Conservation (phyloP, 306 rosid species). For the Casuarina cunninghamiana region DNA sequence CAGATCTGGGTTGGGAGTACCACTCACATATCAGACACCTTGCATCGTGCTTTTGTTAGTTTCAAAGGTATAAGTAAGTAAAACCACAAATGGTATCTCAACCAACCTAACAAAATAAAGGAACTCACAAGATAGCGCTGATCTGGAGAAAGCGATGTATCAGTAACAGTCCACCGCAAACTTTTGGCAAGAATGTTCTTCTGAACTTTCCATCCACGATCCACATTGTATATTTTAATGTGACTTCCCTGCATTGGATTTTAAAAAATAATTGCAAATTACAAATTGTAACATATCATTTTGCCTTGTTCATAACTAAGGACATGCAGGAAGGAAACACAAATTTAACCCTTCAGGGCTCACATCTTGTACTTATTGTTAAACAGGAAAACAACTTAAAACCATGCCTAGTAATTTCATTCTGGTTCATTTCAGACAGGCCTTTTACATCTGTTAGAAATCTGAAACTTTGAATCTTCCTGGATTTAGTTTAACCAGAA, state of each 20-base stretch:
- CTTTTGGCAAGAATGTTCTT: conserved; percentile 79
- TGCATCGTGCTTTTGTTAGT: not conserved
- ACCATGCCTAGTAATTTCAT: not conserved
- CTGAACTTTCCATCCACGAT: conserved; percentile 73
- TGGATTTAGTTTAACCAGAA: not conserved
- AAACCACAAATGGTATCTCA: not conserved
- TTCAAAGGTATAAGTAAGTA: not conserved
- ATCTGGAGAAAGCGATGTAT: conserved; percentile 89
- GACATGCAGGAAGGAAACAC: not conserved
- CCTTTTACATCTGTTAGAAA: not conserved
- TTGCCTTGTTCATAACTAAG: not conserved
- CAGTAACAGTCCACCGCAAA: conserved; percentile 91
- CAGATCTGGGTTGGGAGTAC: not conserved
- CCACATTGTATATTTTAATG: conserved; percentile 83
- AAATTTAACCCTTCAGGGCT: not conserved
- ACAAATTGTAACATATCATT: not conserved
- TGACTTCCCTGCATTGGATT: conserved; percentile 61
- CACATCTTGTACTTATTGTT: conserved; percentile 5
- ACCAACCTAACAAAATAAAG: not conserved
- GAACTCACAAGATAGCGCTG: conserved; percentile 73
- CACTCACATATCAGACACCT: not conserved
- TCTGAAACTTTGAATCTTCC: not conserved
- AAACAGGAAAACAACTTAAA: conserved; percentile 13
- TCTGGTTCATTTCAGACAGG: not conserved
- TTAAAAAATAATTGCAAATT: not conserved